Evolutionary conservation across 768 basidiomycete genomes (phyloP), one percentile per base, ranked within the genome.

Genomic region (Tephrocybe sp.): DNA sequence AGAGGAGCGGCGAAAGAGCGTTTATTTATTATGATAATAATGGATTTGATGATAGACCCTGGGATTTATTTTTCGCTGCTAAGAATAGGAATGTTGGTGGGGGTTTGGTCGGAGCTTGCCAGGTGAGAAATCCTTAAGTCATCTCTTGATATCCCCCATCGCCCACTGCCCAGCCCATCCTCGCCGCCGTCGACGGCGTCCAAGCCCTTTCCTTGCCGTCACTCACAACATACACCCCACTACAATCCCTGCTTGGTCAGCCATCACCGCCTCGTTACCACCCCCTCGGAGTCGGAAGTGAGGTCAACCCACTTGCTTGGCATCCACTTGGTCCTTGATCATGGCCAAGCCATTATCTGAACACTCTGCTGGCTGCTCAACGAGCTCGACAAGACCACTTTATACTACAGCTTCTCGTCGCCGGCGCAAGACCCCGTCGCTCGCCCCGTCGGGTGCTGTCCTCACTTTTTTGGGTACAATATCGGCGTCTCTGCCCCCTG

Each of bases 391-490:
- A 57, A 44, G 35, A 44, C 24, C 24, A 26, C 24, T 15, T 46
- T 49, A 26, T 18, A 15, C 25, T 27, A 43, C 50, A 21, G 28
- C 45, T 21, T 26, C 34, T 44, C 37, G 56, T 25, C 51, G 51
- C 16, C 45, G 60, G 28, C 50, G 55, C 16, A 51, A 50, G 38
- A 40, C 50, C 32, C 24, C 64, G 47, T 55, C 52, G 5, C 42
- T 58, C 19, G 57, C 63, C 4, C 82, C 83, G 22, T 84, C 84
- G 31, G 60, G 77, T 0, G 66, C 72, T 13, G 53, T 84, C 50
- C 73, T 86, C 53, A 75, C 82, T 2, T 64, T 82, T 41, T 74
- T 87, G 32, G 82, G 83, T 21, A 68, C 79, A 59, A 67, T 86
- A 54, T 80, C 73, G 6, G 66, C 79, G 4, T 67, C 78, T 9